Conservation (phyloP, 2,329 filamentous ascomycete species). For the Aspergillus piperis region DNA sequence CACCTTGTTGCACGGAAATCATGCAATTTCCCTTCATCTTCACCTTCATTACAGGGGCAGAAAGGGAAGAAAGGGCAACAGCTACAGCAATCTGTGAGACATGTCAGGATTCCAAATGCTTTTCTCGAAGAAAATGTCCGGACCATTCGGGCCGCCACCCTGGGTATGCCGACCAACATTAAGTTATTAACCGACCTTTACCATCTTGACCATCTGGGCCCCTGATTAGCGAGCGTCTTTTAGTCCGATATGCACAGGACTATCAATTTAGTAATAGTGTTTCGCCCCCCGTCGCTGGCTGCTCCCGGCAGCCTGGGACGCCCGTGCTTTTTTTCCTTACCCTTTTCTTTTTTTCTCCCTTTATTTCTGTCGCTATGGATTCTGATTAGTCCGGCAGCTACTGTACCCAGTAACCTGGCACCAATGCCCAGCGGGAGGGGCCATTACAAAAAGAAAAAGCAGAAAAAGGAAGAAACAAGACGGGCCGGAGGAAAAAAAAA, state of each 20-base stretch:
- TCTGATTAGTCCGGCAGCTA: not conserved
- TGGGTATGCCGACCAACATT: not conserved
- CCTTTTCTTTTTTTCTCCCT: not conserved
- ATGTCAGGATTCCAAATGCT: not conserved
- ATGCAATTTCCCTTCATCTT: no score
- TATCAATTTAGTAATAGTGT: not conserved
- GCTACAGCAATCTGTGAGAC: not conserved
- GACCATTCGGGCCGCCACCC: not conserved
- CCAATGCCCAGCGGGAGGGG: not conserved
- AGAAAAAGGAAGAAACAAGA: not conserved
- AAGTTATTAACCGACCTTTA: not conserved
- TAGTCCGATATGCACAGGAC: not conserved
- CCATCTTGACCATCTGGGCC: not conserved
- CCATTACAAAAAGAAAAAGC: not conserved
- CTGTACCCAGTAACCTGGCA: not conserved
- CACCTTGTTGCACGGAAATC: not conserved
- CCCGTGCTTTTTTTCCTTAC: slow-evolving; percentile 19
- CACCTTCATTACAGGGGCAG: no score
- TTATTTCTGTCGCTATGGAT: not conserved
- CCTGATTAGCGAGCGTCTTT: slow-evolving; percentile 3
- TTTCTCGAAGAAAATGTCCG: not conserved
- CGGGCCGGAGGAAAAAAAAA: not conserved
- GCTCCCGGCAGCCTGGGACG: slow-evolving; percentile 24
- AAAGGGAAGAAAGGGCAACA: no score
- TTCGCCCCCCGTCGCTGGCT: not conserved